These are phyloP conservation scores for Neonectria ditissima DNA, from an alignment of 2,329 filamentous ascomycete species.

Conservation along the genomic window DNA sequence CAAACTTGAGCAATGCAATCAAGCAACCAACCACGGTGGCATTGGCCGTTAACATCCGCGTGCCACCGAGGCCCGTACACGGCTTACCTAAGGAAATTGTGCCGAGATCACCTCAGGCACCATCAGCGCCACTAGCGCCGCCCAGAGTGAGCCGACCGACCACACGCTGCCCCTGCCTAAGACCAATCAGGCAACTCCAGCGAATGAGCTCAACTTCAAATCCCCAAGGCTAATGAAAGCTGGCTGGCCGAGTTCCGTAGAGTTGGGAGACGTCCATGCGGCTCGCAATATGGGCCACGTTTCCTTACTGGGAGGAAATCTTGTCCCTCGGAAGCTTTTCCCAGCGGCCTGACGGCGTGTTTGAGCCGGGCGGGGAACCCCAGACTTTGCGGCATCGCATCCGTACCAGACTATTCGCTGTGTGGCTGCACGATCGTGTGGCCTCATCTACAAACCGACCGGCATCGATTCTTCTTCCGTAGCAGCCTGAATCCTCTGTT, in stretches of 20 bases:
- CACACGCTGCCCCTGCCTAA: not conserved
- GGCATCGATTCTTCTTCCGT: not conserved
- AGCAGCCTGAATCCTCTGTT: no score
- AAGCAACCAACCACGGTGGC: not conserved
- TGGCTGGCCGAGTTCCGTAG: not conserved
- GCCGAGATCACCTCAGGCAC: not conserved
- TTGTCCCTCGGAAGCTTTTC: not conserved
- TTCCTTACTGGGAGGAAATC: not conserved
- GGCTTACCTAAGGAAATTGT: not conserved
- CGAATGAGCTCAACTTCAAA: not conserved
- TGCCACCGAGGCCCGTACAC: not conserved
- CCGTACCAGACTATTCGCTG: not conserved
- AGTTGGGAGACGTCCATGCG: not conserved
- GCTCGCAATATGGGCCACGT: not conserved
- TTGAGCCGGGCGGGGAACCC: slow-evolving; percentile 5
- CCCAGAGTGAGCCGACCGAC: no score
- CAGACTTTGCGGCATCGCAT: no score
- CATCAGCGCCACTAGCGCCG: not conserved
- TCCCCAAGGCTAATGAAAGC: not conserved
- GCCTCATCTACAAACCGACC: not conserved
- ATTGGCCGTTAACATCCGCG: not conserved
- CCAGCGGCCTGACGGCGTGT: not conserved
- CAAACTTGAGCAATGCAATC: no score
- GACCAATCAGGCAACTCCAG: not conserved
- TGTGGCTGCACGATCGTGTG: not conserved